Percentiles rank a stretch among this genome's conserved stretches.
Evolutionary conservation across 1,284 basidiomycete genomes (phyloP).

Genomic region (Phylloporus sp.): DNA sequence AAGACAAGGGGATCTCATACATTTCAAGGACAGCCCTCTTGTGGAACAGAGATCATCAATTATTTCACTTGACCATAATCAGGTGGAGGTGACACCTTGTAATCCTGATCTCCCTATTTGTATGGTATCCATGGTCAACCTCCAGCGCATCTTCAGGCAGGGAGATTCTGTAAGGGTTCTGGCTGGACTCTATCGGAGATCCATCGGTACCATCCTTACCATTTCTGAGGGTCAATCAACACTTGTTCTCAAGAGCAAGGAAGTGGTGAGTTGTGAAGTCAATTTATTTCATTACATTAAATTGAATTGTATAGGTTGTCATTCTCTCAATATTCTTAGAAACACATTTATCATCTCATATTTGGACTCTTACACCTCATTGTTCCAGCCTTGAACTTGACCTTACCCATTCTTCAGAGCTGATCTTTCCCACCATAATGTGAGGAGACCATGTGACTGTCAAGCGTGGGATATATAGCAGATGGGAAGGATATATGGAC

Average conservation of each 20-base stretch:
- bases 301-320: background rate
- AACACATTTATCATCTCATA: background rate
- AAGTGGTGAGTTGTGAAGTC: background rate
- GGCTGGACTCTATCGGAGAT: background rate
- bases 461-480: background rate
- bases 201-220: background rate
- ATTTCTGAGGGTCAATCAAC: background rate
- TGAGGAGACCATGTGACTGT: background rate
- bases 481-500: background rate
- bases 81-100: background rate
- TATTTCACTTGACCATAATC: background rate
- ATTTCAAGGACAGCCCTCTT: background rate
- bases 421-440: background rate
- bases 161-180: background rate
- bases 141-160: background rate
- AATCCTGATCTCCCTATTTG: background rate
- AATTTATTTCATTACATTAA: background rate
- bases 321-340: background rate
- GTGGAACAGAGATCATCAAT: background rate
- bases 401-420: background rate
- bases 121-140: background rate
- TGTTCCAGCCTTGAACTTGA: background rate
- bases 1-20: background rate
- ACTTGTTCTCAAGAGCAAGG: background rate
- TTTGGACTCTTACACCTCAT: background rate